Base-by-base conservation (phyloP, 2,329 filamentous ascomycete genomes). In the Epichloe brachyelytri region DNA sequence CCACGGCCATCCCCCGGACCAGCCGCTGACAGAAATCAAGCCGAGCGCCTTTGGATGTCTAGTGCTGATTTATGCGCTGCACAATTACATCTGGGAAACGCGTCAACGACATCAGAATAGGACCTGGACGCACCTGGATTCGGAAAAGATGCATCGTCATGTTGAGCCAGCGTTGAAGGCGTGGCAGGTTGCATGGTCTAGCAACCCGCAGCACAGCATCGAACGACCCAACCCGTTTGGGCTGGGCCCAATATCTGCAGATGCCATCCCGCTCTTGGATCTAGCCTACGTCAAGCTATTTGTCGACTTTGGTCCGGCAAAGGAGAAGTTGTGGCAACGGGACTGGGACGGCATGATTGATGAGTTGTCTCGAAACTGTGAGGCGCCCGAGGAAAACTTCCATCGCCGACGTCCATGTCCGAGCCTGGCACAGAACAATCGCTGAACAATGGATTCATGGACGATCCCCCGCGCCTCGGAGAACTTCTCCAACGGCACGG, bases 41-140 rank as follows among this genome's bases (percentile, higher is more conserved):
- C 88, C 89, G 0, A 96, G 91, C 68, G 90, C 89, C 0, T 95
- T 95, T 64, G 93, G 91, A 8, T 95, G 89, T 63, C 74, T 96
- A 33, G 78, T 96, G 5, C 71, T 98, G 55, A 96, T 97, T 64
- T 91, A 95, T 63, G 90, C 93, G 3, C 74, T 97, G 22, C 93
- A 97, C 69, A 96, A 96, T 59, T 96, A 95, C 66, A 96, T 97
- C 43, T 97, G 93, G 93, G 91, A 97, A 68, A 96, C 90, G 0
- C 79, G 91, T 22, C 90, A 95, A 67, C 77, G 89, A 49, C 90
- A 96, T 59, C 84, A 90, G 59, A 89, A 86, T 59, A 84, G 88
- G 55, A 76, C 88, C 46, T 96, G 91, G 91, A 95, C 89, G 2
- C 81, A 84, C 36, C 85, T 91, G 57, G 91, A 97, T 67, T 95